phyloP scores from a whole-genome alignment of 495 filamentous ascomycete genomes.

The Penicillium odoratum region DNA sequence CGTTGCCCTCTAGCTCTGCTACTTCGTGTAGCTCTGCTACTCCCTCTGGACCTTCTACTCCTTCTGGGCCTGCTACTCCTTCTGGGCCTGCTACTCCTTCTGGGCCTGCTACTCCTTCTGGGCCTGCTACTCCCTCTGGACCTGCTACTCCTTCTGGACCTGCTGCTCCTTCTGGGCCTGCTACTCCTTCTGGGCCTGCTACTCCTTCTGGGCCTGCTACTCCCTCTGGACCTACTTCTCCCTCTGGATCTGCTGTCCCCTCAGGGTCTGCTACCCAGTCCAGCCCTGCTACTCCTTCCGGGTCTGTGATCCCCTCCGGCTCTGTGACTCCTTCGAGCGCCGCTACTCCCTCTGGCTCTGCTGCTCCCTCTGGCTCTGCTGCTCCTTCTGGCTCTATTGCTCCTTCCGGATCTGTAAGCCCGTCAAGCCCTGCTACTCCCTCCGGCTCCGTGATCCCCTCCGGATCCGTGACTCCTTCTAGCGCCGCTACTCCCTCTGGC shows the following conservation, averaged over 20 bases:
- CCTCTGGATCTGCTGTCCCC: background rate
- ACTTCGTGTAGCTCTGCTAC: constrained; percentile 19
- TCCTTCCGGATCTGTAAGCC: background rate
- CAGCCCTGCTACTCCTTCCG: constrained; percentile 15
- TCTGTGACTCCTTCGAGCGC: background rate
- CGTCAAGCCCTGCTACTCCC: background rate
- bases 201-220: constrained; percentile 13
- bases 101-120: constrained; percentile 13
- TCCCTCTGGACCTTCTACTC: constrained; percentile 14
- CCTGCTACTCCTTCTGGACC: background rate
- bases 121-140: constrained; percentile 5
- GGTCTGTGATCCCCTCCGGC: constrained; percentile 8
- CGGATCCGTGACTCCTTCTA: background rate
- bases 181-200: constrained; percentile 9
- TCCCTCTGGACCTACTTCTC: constrained; percentile 12
- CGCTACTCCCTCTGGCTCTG: background rate
- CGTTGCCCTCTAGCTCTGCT: constrained; percentile 14
- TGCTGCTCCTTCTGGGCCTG: background rate
- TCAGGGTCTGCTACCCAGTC: constrained; percentile 15
- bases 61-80: constrained; percentile 17
- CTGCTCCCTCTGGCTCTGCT: background rate
- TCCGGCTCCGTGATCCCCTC: background rate
- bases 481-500: too few relatives aligned
- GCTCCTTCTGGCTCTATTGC: background rate
- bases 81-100: constrained; percentile 15